Evolutionary conservation across 2,329 filamentous ascomycete species (phyloP), one percentile per base, ranked within the genome.

Genomic region (Epichloe uncinata): DNA sequence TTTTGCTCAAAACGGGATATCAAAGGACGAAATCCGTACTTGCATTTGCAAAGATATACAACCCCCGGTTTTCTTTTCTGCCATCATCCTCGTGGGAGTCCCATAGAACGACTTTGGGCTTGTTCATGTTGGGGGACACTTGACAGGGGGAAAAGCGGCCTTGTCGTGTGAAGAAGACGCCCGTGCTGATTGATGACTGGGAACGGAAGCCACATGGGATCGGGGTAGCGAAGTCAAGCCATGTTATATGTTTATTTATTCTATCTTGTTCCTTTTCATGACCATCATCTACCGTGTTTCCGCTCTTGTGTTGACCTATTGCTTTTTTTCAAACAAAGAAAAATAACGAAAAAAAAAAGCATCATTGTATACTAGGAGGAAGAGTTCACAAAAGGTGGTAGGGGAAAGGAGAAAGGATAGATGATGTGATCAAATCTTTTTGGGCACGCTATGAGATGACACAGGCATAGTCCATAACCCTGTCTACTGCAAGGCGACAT

Each of bases 61-160:
- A 9, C 3, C 26, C 26, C 26, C 11, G 7, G 15, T 37, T 4
- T 7, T 16, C 37, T 18, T 7, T 16, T 33, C 34, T 48, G 13
- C 41, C 34, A 36, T 48, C n/a, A 48, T 48, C 26, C 16, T 35
- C 9, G n/a, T 36, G 36, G 38, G 46, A 38, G 47, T 37, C 36
- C 33, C 33, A 44, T 47, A 11, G 36, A 36, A 34, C 41, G 47
- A 49, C 40, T 16, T 45, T 42, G 47, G 40, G 33, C 42, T 45
- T 35, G 46, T 35, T 34, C 47, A 30, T 54, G 52, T 53, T 55
- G 45, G 16, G 53, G 53, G 38, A 41, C 15, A 9, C 33, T 36
- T 26, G 26, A 47, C 33, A 37, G 22, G 16, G 16, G 30, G 7
- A 12, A 40, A 48, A 42, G 26, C 35, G 15, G 36, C 47, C 33